Conservation (phyloP, 228 moss, liverwort and hornwort genomes). For the Sphagnum magellanicum region DNA sequence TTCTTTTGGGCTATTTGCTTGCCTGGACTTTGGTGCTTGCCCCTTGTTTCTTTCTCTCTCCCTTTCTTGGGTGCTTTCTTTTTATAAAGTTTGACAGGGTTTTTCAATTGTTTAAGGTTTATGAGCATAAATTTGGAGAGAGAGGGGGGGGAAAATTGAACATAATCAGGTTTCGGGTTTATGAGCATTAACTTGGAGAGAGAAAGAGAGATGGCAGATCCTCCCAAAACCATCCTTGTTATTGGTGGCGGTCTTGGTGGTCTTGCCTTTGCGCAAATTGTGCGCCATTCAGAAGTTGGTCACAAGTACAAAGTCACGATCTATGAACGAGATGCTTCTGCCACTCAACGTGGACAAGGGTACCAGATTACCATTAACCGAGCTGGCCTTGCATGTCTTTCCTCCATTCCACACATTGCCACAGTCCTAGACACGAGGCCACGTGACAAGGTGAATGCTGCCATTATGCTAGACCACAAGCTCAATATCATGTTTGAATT, state of each 20-base stretch:
- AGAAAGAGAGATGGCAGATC: not conserved
- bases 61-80: too few relatives aligned
- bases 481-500: conserved; percentile 9
- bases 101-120: too few relatives aligned
- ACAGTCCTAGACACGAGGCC: conserved; percentile 4
- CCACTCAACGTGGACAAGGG: conserved; percentile 29
- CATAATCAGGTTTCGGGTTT: too few relatives aligned
- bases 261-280: conserved; percentile 37
- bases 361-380: conserved; percentile 31
- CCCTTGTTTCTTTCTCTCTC: too few relatives aligned
- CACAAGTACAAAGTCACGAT: conserved; percentile 20
- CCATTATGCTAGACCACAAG: conserved; percentile 17
- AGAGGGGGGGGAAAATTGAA: too few relatives aligned
- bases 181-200: too few relatives aligned
- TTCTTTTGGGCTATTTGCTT: too few relatives aligned
- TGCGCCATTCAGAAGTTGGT: conserved; percentile 14
- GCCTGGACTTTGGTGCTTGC: too few relatives aligned
- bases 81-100: too few relatives aligned
- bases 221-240: conserved; percentile 31
- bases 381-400: conserved; percentile 16
- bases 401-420: conserved; percentile 21
- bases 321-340: conserved; percentile 29
- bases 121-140: too few relatives aligned
- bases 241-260: conserved; percentile 53
- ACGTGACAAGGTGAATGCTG: conserved; percentile 4